Conservation (phyloP, 106 monocot species). For the Apostasia ramifera region DNA sequence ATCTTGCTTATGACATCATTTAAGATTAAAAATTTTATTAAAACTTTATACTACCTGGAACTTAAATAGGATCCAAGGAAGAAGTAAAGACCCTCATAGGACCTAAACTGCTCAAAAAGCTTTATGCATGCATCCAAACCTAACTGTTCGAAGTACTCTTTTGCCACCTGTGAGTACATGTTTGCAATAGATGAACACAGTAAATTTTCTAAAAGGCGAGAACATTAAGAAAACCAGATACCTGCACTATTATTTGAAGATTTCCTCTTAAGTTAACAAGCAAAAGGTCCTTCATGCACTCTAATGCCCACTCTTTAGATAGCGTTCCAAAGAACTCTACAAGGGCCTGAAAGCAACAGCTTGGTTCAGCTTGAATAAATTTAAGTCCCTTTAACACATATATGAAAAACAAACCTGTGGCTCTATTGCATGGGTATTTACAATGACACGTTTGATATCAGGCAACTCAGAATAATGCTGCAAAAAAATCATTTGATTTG, state of each 20-base stretch:
- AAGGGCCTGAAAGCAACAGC: constrained; percentile 44
- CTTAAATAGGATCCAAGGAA: constrained; percentile 95
- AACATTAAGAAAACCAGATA: neutral
- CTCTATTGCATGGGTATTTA: constrained; percentile 97
- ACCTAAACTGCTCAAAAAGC: constrained; percentile 28
- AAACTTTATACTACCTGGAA: neutral
- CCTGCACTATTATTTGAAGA: constrained; percentile 98
- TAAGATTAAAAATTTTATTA: too few relatives aligned
- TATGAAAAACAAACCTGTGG: constrained; percentile 72
- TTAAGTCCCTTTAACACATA: neutral
- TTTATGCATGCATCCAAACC: constrained; percentile 59
- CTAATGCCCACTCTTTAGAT: constrained; percentile 96
- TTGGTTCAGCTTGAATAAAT: neutral
- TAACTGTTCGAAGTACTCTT: constrained; percentile 96
- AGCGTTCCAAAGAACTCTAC: constrained; percentile 99
- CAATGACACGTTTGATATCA: constrained; percentile 97
- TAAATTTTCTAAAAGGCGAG: neutral
- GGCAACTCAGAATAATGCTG: constrained; percentile 95
- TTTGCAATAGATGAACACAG: constrained; percentile 1
- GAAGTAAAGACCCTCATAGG: constrained; percentile 44
- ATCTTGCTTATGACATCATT: too few relatives aligned
- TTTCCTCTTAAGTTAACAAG: constrained; percentile 97
- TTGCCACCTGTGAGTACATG: constrained; percentile 57
- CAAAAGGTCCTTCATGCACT: constrained; percentile 98
- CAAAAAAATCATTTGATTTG: constrained; percentile 2